Percentiles rank a stretch among this genome's conserved stretches.
These are phyloP conservation scores for Xylariaceae sp. DNA, from an alignment of 2,329 filamentous ascomycete species.

Conservation along the genomic window DNA sequence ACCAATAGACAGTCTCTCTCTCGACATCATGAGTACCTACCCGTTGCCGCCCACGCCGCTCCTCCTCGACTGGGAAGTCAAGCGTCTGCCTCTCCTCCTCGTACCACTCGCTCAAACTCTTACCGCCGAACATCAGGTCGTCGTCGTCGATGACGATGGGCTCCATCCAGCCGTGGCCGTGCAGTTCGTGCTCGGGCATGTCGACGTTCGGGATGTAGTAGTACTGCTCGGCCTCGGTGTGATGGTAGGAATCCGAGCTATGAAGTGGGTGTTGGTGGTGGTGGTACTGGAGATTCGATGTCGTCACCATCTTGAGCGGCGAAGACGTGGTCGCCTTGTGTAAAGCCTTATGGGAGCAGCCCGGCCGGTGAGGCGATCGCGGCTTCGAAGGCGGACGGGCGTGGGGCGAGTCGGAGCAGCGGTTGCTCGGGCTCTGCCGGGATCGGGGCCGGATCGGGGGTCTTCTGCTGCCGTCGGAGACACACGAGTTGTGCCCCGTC, in stretches of 20 bases:
- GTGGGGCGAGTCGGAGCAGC: slow-evolving; percentile 11
- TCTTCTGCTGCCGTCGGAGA: slow-evolving; percentile 22
- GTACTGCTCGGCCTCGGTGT: slow-evolving; percentile 20
- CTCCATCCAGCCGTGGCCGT: slow-evolving; percentile 38
- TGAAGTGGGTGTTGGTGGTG: no score
- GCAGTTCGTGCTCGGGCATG: slow-evolving; percentile 14
- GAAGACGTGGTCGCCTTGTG: slow-evolving; percentile 19
- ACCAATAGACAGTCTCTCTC: not conserved
- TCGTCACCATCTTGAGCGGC: slow-evolving; percentile 27
- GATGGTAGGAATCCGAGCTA: slow-evolving; percentile 17
- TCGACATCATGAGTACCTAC: slow-evolving; percentile 16
- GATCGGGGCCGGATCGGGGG: slow-evolving; percentile 18
- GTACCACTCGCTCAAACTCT: slow-evolving; percentile 52
- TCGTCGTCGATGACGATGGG: slow-evolving; percentile 54
- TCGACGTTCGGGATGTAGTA: slow-evolving; percentile 22
- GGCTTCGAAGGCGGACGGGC: slow-evolving; percentile 10
- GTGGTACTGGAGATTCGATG: no score
- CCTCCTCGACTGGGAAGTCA: slow-evolving; percentile 34
- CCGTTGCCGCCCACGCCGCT: slow-evolving; percentile 32
- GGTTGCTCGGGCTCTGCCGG: slow-evolving; percentile 15
- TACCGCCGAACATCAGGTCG: slow-evolving; percentile 53
- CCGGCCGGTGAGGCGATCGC: slow-evolving; percentile 13
- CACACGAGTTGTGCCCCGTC: slow-evolving; percentile 22
- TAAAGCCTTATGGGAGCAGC: slow-evolving; percentile 7
- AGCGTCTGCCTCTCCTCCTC: slow-evolving; percentile 47